Base-by-base conservation (phyloP, 2,329 filamentous ascomycete species). In the Neoscytalidium dimidiatum region DNA sequence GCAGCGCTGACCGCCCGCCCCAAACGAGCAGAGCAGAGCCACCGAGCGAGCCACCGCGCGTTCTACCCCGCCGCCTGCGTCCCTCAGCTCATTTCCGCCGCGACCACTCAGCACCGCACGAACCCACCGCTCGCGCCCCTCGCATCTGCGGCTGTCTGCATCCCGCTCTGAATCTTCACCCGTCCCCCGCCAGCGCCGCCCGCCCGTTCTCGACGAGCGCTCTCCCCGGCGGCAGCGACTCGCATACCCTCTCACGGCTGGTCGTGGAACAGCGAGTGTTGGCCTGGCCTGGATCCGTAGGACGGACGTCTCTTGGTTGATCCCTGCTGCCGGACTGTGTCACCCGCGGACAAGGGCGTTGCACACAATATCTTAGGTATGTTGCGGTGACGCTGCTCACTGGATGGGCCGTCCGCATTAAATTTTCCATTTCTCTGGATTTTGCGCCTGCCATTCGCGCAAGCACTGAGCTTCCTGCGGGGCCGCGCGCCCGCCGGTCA, bases 281-380 rank as follows among this genome's bases (percentile, higher is more conserved):
- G 56, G 56, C 56, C 56, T 28, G 41, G 56, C 46, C 56, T 46
- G 43, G 56, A 60, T 46, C 41, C 46, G 56, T 60, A 19, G 56
- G 56, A 60, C 38, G 53, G 28, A 38, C 26, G 38, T 58, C 38
- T 38, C 56, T 60, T 60, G 57, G 46, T 29, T 41, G 44, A 52
- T 41, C 60, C 43, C 60, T 52, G 60, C 61, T 63, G 51, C 33
- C 61, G 35, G 61, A 33, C 46, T 44, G 63, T 65, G 53, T 65
- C 63, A 65, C 52, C 62, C 62, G 51, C 51, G 51, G 62, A 64
- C 62, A 43, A 61, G 44, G 53, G 43, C 56, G 63, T 65, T 35
- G 56, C 56, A 65, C 63, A 63, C 41, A 46, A 51, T 52, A 65
- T 65, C 63, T 44, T 61, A 60, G 63, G 63, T 65, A 65, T 43